Evolutionary conservation across 2,329 filamentous ascomycete genomes (phyloP).

Genomic region (Diplodia scrobiculata): DNA sequence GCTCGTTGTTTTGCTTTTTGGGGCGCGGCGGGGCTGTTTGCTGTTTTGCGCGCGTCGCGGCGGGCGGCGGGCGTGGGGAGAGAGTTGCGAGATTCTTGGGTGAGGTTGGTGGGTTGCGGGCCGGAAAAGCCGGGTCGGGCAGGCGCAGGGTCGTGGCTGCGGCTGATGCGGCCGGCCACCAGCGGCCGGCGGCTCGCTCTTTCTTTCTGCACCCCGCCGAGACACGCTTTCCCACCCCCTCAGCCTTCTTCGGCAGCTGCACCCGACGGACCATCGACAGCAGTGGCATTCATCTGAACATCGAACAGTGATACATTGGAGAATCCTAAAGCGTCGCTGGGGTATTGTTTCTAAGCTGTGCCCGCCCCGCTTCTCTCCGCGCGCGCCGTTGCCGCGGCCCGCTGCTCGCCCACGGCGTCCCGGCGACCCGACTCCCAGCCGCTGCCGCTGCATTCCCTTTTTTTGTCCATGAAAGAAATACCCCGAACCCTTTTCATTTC

Average conservation of each 20-base stretch:
- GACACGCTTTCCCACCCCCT: background rate
- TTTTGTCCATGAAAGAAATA: background rate
- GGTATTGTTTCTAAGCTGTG: conserved; percentile 24
- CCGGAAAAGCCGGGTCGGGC: conserved; percentile 14
- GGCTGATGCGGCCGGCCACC: background rate
- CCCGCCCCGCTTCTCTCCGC: background rate
- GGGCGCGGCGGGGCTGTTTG: background rate
- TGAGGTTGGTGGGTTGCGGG: background rate
- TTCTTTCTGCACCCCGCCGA: conserved; percentile 14
- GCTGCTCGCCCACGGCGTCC: background rate
- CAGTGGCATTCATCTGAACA: background rate
- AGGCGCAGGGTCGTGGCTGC: background rate
- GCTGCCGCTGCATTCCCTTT: background rate
- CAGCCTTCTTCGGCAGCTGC: background rate
- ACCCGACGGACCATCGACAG: background rate
- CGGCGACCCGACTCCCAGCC: background rate
- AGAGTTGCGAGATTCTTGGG: background rate
- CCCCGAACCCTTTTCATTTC: background rate
- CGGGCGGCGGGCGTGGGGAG: background rate
- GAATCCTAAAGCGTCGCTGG: conserved; percentile 10
- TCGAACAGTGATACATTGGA: conserved; percentile 23
- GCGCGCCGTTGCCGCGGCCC: no score
- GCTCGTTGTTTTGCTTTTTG: conserved; percentile 26
- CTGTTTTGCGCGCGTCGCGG: conserved; percentile 1
- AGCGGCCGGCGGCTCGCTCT: background rate